Evolutionary conservation across 2,329 filamentous ascomycete species (phyloP).

Genomic region (Zymoseptoria brevis): DNA sequence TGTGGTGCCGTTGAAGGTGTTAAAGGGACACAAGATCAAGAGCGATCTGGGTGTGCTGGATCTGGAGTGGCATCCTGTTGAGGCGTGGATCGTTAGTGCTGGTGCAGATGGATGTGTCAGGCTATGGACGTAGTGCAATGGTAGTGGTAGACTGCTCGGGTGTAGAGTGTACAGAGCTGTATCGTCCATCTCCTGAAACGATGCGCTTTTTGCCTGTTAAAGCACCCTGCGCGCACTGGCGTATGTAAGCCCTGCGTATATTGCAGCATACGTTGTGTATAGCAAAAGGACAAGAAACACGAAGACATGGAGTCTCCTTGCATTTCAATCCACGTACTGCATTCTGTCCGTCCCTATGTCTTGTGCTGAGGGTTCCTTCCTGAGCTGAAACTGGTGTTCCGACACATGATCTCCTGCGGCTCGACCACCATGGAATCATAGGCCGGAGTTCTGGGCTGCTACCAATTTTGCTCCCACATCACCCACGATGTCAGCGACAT

Average conservation of each 20-base stretch:
- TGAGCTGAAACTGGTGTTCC: neutral
- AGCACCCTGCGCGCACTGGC: too few relatives aligned
- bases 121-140: conserved; percentile 56
- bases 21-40: conserved; percentile 81
- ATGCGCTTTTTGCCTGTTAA: neutral
- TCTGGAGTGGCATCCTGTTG: conserved; percentile 87
- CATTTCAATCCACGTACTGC: neutral
- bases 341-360: neutral
- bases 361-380: neutral
- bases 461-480: neutral
- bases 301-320: neutral
- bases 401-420: neutral
- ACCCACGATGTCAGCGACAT: conserved; percentile 22
- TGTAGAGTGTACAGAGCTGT: neutral
- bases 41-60: conserved; percentile 85
- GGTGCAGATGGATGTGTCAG: conserved; percentile 90
- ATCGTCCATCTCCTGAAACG: neutral
- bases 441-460: neutral
- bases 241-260: neutral
- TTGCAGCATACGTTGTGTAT: neutral
- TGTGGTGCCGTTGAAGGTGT: conserved; percentile 90
- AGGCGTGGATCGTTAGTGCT: conserved; percentile 90
- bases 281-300: neutral
- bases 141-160: neutral
- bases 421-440: neutral